Evolutionary conservation across 139 green algal species (phyloP).

Genomic region (Diplosphaera chodatii): DNA sequence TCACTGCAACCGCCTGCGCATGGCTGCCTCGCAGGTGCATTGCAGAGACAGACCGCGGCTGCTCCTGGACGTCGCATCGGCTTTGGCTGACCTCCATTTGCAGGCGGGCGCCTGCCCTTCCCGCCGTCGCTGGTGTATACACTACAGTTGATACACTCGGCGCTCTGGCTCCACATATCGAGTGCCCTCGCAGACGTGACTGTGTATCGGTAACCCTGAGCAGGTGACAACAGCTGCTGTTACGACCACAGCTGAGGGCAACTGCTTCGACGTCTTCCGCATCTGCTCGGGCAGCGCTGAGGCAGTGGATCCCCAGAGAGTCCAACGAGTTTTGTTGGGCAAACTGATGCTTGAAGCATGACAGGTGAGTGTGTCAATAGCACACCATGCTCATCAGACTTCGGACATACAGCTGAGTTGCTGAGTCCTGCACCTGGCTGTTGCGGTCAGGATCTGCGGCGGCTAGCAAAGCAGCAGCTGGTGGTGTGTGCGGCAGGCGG

Average conservation of each 20-base stretch:
- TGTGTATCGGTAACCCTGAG: neutral
- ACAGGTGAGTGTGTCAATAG: no score
- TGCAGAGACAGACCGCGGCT: constrained; percentile 61
- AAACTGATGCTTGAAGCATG: no score
- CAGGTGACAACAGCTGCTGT: constrained; percentile 61
- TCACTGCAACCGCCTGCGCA: no score
- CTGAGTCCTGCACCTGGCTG: no score
- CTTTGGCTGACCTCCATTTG: constrained; percentile 16
- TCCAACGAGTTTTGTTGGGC: no score
- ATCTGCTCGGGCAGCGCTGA: constrained; percentile 8
- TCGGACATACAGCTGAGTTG: no score
- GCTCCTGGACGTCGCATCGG: constrained; percentile 54
- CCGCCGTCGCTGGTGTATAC: no score
- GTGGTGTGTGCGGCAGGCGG: no score
- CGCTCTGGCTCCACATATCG: neutral
- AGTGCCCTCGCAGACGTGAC: neutral
- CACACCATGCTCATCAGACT: no score
- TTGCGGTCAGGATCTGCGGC: no score
- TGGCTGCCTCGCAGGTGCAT: constrained; percentile 35
- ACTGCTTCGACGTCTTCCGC: constrained; percentile 66
- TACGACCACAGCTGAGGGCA: constrained; percentile 47
- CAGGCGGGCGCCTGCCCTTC: neutral
- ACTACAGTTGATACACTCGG: neutral
- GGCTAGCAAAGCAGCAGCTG: no score
- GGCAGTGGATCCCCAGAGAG: no score